Evolutionary conservation across 345 rosid genomes (phyloP), one percentile per base, ranked within the genome.

Genomic region (Salix purpurea): DNA sequence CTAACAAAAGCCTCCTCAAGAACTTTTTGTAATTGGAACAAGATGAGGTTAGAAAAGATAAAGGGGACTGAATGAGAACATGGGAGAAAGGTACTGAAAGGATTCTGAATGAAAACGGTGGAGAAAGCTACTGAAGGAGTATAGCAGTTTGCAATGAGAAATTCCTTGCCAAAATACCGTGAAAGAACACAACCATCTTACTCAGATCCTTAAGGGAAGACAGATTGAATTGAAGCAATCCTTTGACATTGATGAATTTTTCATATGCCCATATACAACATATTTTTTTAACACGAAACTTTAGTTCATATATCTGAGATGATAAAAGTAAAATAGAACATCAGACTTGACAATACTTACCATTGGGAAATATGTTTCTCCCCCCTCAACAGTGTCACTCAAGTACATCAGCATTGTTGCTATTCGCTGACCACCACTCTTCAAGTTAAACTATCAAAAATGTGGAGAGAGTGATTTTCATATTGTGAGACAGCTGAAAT

Each of bases 391-490:
- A 74, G 85, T 86, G 78, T 91, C 93, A 24, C 90, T 95, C 76
- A 95, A 79, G 84, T 95, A 93, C 97, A 95, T 93, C 69, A 95
- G 95, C 92, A 93, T 83, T 42, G 99, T 95, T 72, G 98, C 97
- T 71, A 95, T 77, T 8, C 97, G 88, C 80, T 95, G 99, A 83
- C 99, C 99, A 67, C 99, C 99, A 0, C 91, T 94, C 69, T 93
- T 90, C 82, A 95, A 62, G 83, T 95, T 95, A 76, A 91, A 95
- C 99, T 95, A 85, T 48, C 32, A 70, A 64, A 61, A 16, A 69
- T 54, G 60, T 54, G 7, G 42, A 74, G 65, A 72, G 28, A 69
- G 54, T 42, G 15, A 61, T 60, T 28, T 34, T 18, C 65, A 72
- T 56, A 71, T 34, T 30, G 62, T 24, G 50, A 52, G 67, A 60